phyloP scores from a whole-genome alignment of 768 basidiomycete genomes.

The Russula foetens region DNA sequence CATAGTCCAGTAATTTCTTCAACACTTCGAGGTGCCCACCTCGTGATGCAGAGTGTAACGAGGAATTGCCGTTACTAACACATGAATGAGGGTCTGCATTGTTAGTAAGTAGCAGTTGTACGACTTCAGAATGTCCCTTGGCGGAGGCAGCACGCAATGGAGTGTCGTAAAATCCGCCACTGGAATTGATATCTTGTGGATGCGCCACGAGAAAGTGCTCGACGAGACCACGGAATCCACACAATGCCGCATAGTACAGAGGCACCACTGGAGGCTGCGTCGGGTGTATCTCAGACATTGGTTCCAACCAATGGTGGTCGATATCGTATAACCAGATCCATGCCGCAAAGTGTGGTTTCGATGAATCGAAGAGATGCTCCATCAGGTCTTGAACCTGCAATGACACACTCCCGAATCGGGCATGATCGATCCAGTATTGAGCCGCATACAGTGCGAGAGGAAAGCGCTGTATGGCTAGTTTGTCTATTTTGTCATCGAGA shows the following conservation, averaged over 20 bases:
- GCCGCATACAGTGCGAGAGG: no score
- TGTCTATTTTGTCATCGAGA: no score
- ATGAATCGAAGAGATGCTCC: no score
- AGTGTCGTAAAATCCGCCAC: not conserved
- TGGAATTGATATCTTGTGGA: not conserved
- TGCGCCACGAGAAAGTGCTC: not conserved
- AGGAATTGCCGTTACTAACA: not conserved
- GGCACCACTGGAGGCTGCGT: not conserved
- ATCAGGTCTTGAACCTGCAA: no score
- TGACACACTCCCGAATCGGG: no score
- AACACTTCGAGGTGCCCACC: not conserved
- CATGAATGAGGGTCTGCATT: not conserved
- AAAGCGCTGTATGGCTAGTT: no score
- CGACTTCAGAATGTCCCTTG: not conserved
- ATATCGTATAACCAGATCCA: not conserved
- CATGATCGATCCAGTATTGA: no score
- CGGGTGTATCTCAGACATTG: not conserved
- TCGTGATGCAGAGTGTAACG: not conserved
- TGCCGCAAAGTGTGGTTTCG: not conserved
- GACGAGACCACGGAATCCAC: no score
- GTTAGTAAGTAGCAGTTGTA: not conserved
- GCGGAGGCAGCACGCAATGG: not conserved
- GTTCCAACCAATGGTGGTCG: not conserved
- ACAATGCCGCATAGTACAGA: not conserved
- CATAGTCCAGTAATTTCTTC: no score